phyloP scores from a whole-genome alignment of 306 rosid species.

The Phaseolus lunatus region DNA sequence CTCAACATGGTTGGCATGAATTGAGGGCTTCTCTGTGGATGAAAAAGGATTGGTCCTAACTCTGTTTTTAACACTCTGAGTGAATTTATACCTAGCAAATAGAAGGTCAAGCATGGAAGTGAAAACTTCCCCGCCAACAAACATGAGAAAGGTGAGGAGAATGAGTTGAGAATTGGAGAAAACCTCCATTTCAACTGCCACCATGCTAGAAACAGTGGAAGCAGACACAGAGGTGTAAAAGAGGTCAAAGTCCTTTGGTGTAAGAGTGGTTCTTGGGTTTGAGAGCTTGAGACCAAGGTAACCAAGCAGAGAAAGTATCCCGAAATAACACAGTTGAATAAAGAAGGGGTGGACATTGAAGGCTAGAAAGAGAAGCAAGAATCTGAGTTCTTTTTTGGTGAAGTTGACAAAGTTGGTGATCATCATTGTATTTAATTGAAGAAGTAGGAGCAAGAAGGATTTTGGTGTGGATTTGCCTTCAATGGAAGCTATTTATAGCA shows the following conservation, averaged over 20 bases:
- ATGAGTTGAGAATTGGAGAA: slow-evolving; percentile 50
- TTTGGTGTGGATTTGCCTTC: no score
- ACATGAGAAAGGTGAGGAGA: slow-evolving; percentile 60
- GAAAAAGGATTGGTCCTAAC: neutral
- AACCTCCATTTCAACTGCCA: slow-evolving; percentile 67
- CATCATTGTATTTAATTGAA: neutral
- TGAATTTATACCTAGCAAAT: slow-evolving; percentile 8
- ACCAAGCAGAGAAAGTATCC: neutral
- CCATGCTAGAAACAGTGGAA: slow-evolving; percentile 78
- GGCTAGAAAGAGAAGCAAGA: neutral
- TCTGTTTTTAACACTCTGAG: neutral
- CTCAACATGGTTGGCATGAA: slow-evolving; percentile 38
- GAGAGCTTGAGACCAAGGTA: slow-evolving; percentile 52
- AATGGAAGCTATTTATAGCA: no score
- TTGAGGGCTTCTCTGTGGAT: neutral
- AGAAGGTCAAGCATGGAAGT: slow-evolving; percentile 62
- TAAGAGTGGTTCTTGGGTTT: slow-evolving; percentile 43
- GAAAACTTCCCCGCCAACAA: slow-evolving; percentile 71
- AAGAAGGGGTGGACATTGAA: slow-evolving; percentile 12
- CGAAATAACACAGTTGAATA: neutral
- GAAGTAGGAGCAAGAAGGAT: neutral
- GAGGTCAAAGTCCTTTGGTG: slow-evolving; percentile 50
- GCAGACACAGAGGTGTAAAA: slow-evolving; percentile 84
- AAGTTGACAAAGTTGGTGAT: neutral
- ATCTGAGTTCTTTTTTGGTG: neutral